Evolutionary conservation across 2,329 filamentous ascomycete species (phyloP), one percentile per base, ranked within the genome.

Genomic region (Cladosporium phlei): DNA sequence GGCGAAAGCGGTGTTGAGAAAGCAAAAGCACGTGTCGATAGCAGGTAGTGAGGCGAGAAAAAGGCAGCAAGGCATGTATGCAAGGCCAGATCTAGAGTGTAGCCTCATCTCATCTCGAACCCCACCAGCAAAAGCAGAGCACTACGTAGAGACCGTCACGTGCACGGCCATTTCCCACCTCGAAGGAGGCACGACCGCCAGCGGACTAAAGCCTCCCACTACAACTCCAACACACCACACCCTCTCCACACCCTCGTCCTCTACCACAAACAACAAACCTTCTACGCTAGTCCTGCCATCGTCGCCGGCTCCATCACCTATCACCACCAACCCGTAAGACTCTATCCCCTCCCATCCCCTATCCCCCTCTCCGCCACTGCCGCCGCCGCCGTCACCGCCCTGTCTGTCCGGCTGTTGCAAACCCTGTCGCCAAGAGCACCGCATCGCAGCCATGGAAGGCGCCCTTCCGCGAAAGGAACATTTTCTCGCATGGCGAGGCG

Each of bases 401-500:
- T n/a, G n/a, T n/a, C n/a, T n/a, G n/a, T n/a, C n/a, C n/a, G n/a
- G n/a, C n/a, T n/a, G n/a, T n/a, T n/a, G 25, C 25, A 45, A 29
- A 29, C 42, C 42, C 42, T 45, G 32, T 35, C 24, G 42, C 42
- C 42, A 45, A 45, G 42, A 45, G 42, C 32, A 20, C 5, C 17
- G 21, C 22, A 37, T 21, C 39, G 14, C 39, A n/a, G 32, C 17
- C 32, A 12, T 37, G 32, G 24, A 22, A 9, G 25, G 19, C 42
- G 40, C 16, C 40, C 10, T 14, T 11, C 14, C 21, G 30, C 22
- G 17, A 22, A 16, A 14, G 11, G 24, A 20, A 16, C 17, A 19
- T 37, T 16, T 32, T 6, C 16, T 14, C 28, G 24, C 22, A 3
- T 24, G 17, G 42, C 32, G 10, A 37, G n/a, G 32, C 17, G 32